Base-by-base conservation (phyloP, 2,329 filamentous ascomycete species). In the Diaporthe aspalathi region DNA sequence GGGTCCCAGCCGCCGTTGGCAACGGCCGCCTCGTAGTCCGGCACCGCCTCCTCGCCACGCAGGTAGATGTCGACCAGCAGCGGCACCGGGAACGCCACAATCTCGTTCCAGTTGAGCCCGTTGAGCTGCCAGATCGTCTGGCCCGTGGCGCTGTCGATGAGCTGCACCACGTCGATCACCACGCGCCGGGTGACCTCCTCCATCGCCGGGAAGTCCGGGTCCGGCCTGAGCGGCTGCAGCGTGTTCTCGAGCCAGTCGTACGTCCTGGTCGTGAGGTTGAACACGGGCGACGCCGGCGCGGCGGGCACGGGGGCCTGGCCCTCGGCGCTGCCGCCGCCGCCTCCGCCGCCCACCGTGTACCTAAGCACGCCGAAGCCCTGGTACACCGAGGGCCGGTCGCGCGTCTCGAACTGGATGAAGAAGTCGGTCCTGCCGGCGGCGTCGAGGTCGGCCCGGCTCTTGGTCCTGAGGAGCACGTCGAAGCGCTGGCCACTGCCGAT, bases 401-500 rank as follows among this genome's bases (percentile, higher is more conserved):
- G 83, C 12, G 83, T 88, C 71, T 83, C 72, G 74, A 84, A 82
- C 74, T 87, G 80, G 68, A 89, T 80, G 73, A 81, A 78, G 76
- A 83, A 81, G 70, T 83, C 76, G 4, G 78, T 77, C 73, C 82
- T 78, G 14, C 79, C 77, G 14, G 79, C 70, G 0, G 77, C 74
- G 3, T 76, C 73, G 1, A 89, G 78, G 73, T 89, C 83, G 0
- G 80, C 79, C 52, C 73, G 74, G 0, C 81, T 81, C 74, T 90
- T 91, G 1, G 89, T 83, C 16, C 80, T 82, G 40, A 92, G 80
- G 2, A 91, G 80, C 0, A 85, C 81, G 72, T 88, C 88, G 76
- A 88, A 91, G n/a, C 90, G 86, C 75, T 92, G 89, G 0, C 90
- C 90, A 6, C 83, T 80, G 9, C 83, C 84, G 6, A 91, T 75